Percentiles rank a stretch among this genome's conserved stretches.
Evolutionary conservation across 257 asterid species (phyloP).

Genomic region (Prunella vulgaris): DNA sequence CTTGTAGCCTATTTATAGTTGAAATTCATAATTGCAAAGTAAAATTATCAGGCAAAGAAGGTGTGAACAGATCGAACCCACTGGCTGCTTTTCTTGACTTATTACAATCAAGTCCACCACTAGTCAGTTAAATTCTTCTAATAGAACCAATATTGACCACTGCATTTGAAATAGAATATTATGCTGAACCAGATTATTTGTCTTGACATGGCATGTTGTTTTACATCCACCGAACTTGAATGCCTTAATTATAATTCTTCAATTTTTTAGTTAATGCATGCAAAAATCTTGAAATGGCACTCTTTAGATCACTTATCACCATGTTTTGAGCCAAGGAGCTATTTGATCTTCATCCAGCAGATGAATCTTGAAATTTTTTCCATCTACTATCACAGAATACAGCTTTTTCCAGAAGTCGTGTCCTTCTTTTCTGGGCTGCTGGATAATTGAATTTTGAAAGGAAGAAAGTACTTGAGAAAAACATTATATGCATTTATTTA

Average conservation of each 20-base stretch:
- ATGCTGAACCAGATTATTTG: background rate
- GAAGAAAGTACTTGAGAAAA: background rate
- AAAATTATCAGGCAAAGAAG: background rate
- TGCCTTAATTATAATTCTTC: background rate
- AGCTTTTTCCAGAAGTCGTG: background rate
- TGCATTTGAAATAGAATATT: background rate
- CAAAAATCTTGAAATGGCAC: background rate
- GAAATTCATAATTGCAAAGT: background rate
- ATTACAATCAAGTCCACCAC: slow-evolving; percentile 18
- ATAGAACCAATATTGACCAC: background rate
- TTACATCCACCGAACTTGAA: slow-evolving; percentile 15
- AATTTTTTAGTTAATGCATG: background rate
- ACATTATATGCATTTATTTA: background rate
- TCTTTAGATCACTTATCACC: background rate
- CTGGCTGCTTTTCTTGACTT: slow-evolving; percentile 19
- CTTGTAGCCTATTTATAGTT: slow-evolving; percentile 21
- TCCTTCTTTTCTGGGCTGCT: no score
- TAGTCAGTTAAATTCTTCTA: background rate
- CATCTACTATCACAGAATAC: background rate
- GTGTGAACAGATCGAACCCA: slow-evolving; percentile 11
- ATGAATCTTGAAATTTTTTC: background rate
- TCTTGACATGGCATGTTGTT: slow-evolving; percentile 9
- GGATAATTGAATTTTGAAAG: no score
- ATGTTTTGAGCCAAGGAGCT: background rate
- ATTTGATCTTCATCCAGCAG: background rate